These are phyloP conservation scores for Nyctanthes arbortristis DNA, from an alignment of 257 asterid species.

Conservation along the genomic window DNA sequence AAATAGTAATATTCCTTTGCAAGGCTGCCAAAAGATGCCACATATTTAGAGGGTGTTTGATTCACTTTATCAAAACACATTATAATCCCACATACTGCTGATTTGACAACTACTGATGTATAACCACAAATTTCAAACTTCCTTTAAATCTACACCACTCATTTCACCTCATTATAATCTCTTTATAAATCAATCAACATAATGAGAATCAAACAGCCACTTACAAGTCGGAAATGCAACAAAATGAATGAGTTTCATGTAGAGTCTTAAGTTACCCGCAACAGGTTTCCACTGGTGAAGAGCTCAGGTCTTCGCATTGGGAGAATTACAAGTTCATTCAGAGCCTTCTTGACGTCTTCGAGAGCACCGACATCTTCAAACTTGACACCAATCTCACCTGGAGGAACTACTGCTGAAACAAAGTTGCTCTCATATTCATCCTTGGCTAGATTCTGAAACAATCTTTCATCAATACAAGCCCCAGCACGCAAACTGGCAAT, in stretches of 20 bases:
- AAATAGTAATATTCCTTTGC: slow-evolving; percentile 97
- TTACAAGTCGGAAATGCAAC: slow-evolving; percentile 15
- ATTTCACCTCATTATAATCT: too few relatives aligned
- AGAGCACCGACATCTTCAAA: slow-evolving; percentile 98
- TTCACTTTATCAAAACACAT: too few relatives aligned
- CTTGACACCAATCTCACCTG: slow-evolving; percentile 93
- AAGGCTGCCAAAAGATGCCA: slow-evolving; percentile 60
- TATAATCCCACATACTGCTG: too few relatives aligned
- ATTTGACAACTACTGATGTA: too few relatives aligned
- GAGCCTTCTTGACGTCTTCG: slow-evolving; percentile 88
- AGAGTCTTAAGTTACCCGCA: slow-evolving; percentile 57
- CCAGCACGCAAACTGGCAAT: slow-evolving; percentile 9
- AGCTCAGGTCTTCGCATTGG: slow-evolving; percentile 99
- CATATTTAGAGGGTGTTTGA: too few relatives aligned
- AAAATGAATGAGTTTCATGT: slow-evolving; percentile 8
- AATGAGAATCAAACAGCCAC: too few relatives aligned
- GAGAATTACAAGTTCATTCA: slow-evolving; percentile 93
- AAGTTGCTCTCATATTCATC: slow-evolving; percentile 98
- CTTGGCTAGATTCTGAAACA: slow-evolving; percentile 83
- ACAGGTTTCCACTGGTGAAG: slow-evolving; percentile 87
- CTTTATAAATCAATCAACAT: too few relatives aligned
- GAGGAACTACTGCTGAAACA: slow-evolving; percentile 94
- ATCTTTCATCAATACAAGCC: slow-evolving; percentile 23
- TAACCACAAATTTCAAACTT: too few relatives aligned
- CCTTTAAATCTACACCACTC: too few relatives aligned